These are phyloP conservation scores for Aspergillus caelatus DNA, from an alignment of 2,329 filamentous ascomycete genomes.

Conservation along the genomic window DNA sequence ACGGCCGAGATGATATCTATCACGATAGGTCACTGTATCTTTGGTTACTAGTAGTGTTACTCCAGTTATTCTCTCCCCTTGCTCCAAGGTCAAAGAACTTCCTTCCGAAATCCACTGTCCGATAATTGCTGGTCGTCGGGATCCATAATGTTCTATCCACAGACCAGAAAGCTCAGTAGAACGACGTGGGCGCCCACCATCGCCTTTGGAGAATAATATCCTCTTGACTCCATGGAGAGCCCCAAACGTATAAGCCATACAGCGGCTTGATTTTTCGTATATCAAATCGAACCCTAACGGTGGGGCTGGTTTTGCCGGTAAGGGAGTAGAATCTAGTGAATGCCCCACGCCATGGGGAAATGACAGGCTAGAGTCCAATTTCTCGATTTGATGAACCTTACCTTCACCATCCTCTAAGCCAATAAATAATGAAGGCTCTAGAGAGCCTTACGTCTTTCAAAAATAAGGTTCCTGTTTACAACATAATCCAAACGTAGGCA, in stretches of 20 bases:
- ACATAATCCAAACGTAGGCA: too few relatives aligned
- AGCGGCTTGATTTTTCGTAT: background rate
- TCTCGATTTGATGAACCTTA: too few relatives aligned
- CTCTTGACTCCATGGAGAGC: constrained; percentile 1
- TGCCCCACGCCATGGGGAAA: too few relatives aligned
- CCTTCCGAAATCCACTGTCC: constrained; percentile 13
- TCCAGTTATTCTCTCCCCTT: constrained; percentile 1
- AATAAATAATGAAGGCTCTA: too few relatives aligned
- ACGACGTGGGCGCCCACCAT: constrained; percentile 1
- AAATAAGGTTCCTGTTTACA: too few relatives aligned
- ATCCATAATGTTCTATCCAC: constrained; percentile 12
- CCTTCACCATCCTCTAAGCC: too few relatives aligned
- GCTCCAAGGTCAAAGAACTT: background rate
- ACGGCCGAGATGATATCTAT: constrained; percentile 6
- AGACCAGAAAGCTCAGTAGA: constrained; percentile 9
- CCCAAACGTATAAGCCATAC: constrained; percentile 8
- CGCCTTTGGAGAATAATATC: constrained; percentile 6
- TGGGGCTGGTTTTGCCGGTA: background rate
- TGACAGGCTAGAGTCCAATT: too few relatives aligned
- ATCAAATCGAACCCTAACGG: constrained; percentile 1
- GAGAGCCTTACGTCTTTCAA: too few relatives aligned
- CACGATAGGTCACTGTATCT: background rate
- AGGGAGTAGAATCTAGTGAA: too few relatives aligned
- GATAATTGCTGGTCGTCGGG: background rate
- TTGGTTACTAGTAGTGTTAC: constrained; percentile 6